Evolutionary conservation across 1,284 basidiomycete genomes (phyloP).

Genomic region (Rhodotorula sp.): DNA sequence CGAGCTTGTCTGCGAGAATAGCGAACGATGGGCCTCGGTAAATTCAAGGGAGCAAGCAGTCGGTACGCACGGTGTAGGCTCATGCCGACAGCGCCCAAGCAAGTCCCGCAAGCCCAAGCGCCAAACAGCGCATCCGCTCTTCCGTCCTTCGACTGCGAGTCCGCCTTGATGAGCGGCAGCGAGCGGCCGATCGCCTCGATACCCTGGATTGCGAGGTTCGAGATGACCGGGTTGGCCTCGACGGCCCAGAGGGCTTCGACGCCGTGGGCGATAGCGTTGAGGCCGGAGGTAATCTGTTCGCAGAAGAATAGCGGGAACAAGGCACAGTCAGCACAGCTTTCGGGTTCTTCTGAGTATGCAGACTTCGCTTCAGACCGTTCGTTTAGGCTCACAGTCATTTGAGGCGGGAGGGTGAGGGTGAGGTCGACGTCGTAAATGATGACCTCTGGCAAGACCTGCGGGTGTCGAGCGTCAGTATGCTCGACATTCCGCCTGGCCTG

Average conservation of each 20-base stretch:
- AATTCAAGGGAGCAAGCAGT: no score
- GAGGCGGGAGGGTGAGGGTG: slow-evolving; percentile 52
- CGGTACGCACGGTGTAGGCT: slow-evolving; percentile 47
- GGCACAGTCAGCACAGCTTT: no score
- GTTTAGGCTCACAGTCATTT: slow-evolving; percentile 49
- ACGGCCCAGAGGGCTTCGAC: slow-evolving; percentile 53
- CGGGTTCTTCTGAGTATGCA: no score
- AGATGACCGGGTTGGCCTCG: slow-evolving; percentile 53
- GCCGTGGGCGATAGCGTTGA: slow-evolving; percentile 56
- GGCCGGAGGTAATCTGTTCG: slow-evolving; percentile 49
- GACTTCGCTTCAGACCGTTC: no score
- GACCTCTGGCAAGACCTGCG: slow-evolving; percentile 51
- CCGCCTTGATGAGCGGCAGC: slow-evolving; percentile 48
- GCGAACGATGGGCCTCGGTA: no score
- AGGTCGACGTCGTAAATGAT: slow-evolving; percentile 56
- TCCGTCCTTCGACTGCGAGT: slow-evolving; percentile 49
- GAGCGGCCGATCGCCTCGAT: slow-evolving; percentile 50
- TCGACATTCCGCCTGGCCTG: background rate
- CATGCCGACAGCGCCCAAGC: slow-evolving; percentile 52
- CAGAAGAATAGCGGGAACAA: no score
- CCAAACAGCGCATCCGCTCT: slow-evolving; percentile 53
- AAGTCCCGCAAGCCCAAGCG: slow-evolving; percentile 53
- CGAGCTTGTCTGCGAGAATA: slow-evolving; percentile 35
- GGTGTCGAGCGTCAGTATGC: background rate
- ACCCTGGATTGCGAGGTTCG: slow-evolving; percentile 52